Evolutionary conservation across 2,329 filamentous ascomycete genomes (phyloP).

Genomic region (Aaosphaeria pasadenensis): DNA sequence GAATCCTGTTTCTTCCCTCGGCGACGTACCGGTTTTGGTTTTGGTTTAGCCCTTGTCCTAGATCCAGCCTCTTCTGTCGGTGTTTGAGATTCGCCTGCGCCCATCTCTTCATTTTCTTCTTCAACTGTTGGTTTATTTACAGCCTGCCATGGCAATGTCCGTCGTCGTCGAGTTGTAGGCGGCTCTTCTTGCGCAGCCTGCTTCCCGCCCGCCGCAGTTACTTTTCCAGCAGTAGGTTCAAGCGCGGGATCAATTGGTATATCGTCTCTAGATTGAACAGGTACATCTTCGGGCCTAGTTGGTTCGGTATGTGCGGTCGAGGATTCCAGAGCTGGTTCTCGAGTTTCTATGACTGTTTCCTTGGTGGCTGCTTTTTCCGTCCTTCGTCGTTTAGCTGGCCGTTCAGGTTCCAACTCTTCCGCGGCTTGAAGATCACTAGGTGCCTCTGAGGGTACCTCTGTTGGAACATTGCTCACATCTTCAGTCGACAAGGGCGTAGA

Average conservation of each 20-base stretch:
- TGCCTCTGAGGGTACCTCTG: too few relatives aligned
- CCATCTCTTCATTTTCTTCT: neutral
- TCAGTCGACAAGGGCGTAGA: too few relatives aligned
- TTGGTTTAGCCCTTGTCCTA: conserved; percentile 1
- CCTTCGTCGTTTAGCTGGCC: neutral
- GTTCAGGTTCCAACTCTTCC: neutral
- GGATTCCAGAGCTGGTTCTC: too few relatives aligned
- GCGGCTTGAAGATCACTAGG: too few relatives aligned
- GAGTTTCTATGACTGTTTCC: too few relatives aligned
- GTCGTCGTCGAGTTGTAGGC: neutral
- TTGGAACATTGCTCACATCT: too few relatives aligned
- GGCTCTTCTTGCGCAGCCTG: too few relatives aligned
- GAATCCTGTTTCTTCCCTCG: too few relatives aligned
- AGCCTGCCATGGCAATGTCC: conserved; percentile 23
- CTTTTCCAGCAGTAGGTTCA: conserved; percentile 1
- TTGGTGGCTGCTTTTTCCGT: neutral
- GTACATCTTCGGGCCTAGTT: too few relatives aligned
- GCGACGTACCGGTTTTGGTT: conserved; percentile 2
- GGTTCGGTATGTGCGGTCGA: too few relatives aligned
- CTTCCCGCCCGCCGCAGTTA: neutral
- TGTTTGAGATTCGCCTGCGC: conserved; percentile 1
- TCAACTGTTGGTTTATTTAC: conserved; percentile 22
- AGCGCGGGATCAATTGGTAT: neutral
- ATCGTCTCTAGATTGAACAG: too few relatives aligned
- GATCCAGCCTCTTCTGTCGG: neutral